These are phyloP conservation scores for Sambucus nigra DNA, from an alignment of 129 eudicot species.

Conservation along the genomic window DNA sequence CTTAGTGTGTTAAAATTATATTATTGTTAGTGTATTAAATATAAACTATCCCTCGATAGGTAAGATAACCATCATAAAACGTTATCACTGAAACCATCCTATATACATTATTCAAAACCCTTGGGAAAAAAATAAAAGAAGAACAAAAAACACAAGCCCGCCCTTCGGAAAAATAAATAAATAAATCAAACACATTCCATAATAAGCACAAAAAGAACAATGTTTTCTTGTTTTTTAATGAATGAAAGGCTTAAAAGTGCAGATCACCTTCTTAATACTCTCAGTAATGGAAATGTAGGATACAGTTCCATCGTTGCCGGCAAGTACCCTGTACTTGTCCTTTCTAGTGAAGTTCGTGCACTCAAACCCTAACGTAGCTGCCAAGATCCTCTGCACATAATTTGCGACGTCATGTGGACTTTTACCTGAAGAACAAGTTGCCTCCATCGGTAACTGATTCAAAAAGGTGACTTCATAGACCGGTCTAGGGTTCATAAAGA, in stretches of 20 bases:
- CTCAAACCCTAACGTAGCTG: constrained; percentile 82
- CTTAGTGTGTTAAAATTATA: too few species aligned
- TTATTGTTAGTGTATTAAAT: too few species aligned
- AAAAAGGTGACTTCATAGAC: constrained; percentile 70
- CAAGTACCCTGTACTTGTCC: constrained; percentile 86
- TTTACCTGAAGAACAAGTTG: constrained; percentile 86
- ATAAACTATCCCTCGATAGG: too few species aligned
- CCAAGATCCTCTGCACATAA: constrained; percentile 85
- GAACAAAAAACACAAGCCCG: too few species aligned
- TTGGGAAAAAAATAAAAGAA: too few species aligned
- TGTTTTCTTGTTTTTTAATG: constrained; percentile 1
- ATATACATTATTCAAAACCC: too few species aligned
- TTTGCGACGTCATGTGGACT: constrained; percentile 93
- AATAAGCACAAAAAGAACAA: background rate
- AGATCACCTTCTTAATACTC: constrained; percentile 40
- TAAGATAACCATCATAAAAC: too few species aligned
- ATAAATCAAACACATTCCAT: too few species aligned
- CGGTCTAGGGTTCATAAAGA: constrained; percentile 87
- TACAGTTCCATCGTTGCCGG: constrained; percentile 92
- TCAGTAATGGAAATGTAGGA: constrained; percentile 28
- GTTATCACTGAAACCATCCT: too few species aligned
- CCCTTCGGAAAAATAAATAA: too few species aligned
- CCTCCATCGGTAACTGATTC: constrained; percentile 74
- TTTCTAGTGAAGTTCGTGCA: constrained; percentile 86
- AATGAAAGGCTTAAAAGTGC: constrained; percentile 49